Evolutionary conservation across 2,329 filamentous ascomycete genomes (phyloP).

Genomic region (Microcyclospora tardicrescens): DNA sequence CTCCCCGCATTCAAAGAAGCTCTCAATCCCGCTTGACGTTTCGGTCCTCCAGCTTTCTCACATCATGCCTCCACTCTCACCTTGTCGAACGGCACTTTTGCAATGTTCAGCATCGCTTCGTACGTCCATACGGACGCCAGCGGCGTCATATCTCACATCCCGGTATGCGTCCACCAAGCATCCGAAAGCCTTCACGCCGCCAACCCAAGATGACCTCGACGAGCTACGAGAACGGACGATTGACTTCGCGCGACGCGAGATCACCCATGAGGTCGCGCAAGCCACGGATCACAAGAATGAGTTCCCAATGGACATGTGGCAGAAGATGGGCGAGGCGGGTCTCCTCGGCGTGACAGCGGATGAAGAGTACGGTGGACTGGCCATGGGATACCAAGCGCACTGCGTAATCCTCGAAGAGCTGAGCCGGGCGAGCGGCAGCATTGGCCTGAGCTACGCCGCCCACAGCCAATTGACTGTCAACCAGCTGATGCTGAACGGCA

Average conservation of each 20-base stretch:
- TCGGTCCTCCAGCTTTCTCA: neutral
- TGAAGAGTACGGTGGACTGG: conserved; percentile 78
- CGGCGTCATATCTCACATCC: conserved; percentile 5
- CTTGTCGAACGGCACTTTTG: conserved; percentile 13
- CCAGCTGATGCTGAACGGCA: conserved; percentile 84
- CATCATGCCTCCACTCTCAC: conserved; percentile 11
- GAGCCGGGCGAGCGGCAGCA: conserved; percentile 64
- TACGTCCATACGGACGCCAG: neutral
- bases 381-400: conserved; percentile 92
- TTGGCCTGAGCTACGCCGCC: conserved; percentile 84
- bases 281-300: conserved; percentile 74
- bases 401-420: conserved; percentile 93
- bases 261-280: conserved; percentile 68
- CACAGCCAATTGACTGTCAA: conserved; percentile 96
- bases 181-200: conserved; percentile 53
- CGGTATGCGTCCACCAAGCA: conserved; percentile 53
- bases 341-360: conserved; percentile 89
- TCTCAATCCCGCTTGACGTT: neutral
- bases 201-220: conserved; percentile 57
- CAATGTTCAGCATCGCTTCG: conserved; percentile 3
- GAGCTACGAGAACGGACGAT: conserved; percentile 75
- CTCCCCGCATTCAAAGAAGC: neutral
- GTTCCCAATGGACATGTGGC: conserved; percentile 87
- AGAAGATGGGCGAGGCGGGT: conserved; percentile 78
- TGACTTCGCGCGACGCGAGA: conserved; percentile 79